These are phyloP conservation scores for Monosporozyma siamensis DNA, from an alignment of 805 yeast genomes.

Conservation along the genomic window DNA sequence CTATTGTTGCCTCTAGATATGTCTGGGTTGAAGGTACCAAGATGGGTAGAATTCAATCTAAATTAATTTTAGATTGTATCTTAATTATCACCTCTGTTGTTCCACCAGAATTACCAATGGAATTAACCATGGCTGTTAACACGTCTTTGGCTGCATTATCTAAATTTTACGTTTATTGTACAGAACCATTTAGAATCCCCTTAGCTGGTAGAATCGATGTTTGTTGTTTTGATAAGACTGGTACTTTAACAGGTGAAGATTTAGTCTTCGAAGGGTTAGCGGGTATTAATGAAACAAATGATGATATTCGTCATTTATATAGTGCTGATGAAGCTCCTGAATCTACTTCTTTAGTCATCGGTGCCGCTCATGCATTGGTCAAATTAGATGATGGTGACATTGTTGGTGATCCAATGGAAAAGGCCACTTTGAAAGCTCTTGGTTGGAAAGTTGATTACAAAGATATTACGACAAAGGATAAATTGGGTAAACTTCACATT, in stretches of 20 bases:
- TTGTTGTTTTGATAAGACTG: conserved; percentile 97
- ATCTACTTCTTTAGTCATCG: conserved; percentile 63
- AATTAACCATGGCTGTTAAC: conserved; percentile 95
- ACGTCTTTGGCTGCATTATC: conserved; percentile 79
- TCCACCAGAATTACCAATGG: conserved; percentile 99
- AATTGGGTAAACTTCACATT: conserved; percentile 47
- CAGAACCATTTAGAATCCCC: conserved; percentile 97
- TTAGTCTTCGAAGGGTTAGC: conserved; percentile 94
- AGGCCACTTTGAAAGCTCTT: conserved; percentile 83
- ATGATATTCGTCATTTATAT: conserved; percentile 44
- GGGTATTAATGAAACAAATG: conserved; percentile 45
- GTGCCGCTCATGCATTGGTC: conserved; percentile 94
- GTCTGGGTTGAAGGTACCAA: conserved; percentile 97
- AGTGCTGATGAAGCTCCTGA: conserved; percentile 56
- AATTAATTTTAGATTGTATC: conserved; percentile 89
- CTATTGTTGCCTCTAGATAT: conserved; percentile 92
- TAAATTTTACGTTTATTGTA: conserved; percentile 86
- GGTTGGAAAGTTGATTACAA: conserved; percentile 76
- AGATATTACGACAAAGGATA: conserved; percentile 51
- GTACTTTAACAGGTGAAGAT: conserved; percentile 96
- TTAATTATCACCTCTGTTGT: conserved; percentile 94
- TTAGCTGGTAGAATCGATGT: conserved; percentile 96
- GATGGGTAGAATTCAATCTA: conserved; percentile 92
- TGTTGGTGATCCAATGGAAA: conserved; percentile 99
- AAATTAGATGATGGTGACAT: conserved; percentile 91